Conservation (phyloP, 805 yeast species). For the Metschnikowia koreensis region DNA sequence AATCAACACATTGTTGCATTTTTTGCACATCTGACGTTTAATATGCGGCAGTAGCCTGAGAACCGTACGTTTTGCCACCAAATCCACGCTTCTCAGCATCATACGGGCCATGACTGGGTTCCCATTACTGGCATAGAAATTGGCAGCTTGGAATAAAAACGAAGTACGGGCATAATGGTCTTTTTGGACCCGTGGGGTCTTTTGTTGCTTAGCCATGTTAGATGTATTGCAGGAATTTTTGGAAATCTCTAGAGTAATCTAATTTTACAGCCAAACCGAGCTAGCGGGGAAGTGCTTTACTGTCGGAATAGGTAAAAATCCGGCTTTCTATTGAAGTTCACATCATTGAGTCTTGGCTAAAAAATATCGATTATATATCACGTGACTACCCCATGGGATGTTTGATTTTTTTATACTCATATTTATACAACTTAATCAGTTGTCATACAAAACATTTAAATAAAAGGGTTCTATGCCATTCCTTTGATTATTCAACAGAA, state of each 20-base stretch:
- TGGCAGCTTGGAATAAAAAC: constrained; percentile 57
- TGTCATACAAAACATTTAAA: no score
- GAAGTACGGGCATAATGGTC: constrained; percentile 63
- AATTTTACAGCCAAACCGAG: background rate
- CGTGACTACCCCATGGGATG: no score
- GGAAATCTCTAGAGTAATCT: constrained; percentile 4
- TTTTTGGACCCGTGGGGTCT: constrained; percentile 31
- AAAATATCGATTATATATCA: no score
- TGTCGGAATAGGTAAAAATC: no score
- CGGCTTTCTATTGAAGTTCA: no score
- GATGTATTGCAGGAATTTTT: constrained; percentile 1
- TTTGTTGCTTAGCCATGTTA: constrained; percentile 15
- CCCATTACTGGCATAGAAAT: constrained; percentile 30
- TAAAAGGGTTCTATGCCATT: no score
- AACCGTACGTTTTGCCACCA: constrained; percentile 68
- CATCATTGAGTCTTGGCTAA: no score
- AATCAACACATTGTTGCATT: constrained; percentile 51
- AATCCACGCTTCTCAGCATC: constrained; percentile 52
- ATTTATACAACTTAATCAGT: no score
- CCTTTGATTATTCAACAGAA: no score
- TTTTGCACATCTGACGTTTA: constrained; percentile 69
- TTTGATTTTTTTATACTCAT: no score
- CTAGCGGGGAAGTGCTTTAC: background rate
- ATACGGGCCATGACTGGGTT: constrained; percentile 50
- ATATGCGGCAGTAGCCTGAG: constrained; percentile 59